Evolutionary conservation across 441 rosid genomes (phyloP), one percentile per base, ranked within the genome.

Genomic region (Viola pubescens): DNA sequence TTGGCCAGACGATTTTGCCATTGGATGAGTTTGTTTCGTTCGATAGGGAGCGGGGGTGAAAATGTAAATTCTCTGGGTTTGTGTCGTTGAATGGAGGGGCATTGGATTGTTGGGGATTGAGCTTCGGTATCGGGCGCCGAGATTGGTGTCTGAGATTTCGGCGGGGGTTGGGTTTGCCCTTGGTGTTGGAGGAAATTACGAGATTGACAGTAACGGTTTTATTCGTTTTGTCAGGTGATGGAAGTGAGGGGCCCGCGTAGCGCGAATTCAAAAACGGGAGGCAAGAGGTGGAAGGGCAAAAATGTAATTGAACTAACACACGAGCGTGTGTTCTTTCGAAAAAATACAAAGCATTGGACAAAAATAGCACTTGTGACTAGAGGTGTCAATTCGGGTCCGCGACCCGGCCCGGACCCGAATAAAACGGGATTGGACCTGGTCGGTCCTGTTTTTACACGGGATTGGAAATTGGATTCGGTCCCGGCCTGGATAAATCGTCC

Each of bases 191-290:
- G 0, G 0, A 52, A 72, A 69, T 76, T 82, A 41, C 94, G 69
- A 68, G 8, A 61, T 1, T 79, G 61, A 82, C 86, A 74, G 65
- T 80, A 78, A 83, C 92, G 86, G 95, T 82, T 72, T 59, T 60
- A 64, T 78, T 76, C 60, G 49, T 55, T 69, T 76, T 78, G 79
- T 72, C 76, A 13, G 66, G 75, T 59, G 16, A 40, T 54, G 16
- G 45, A 12, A 51, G 37, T 19, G 47, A 48, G 48, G 68, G 78
- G 59, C 63, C 56, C 59, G 11, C 16, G 55, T n/a, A 40, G 58
- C 11, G 58, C 16, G 55, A 63, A 64, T 71, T 61, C 60, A 71
- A 75, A 62, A 58, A 58, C 7, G 41, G 12, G 71, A 61, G 63
- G 67, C 68, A 55, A 54, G 50, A 26, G 9, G 40, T 4, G 4